Evolutionary conservation across 169 alveolate genomes (phyloP), one percentile per base, ranked within the genome.

Genomic region (Eimeria maxima): DNA sequence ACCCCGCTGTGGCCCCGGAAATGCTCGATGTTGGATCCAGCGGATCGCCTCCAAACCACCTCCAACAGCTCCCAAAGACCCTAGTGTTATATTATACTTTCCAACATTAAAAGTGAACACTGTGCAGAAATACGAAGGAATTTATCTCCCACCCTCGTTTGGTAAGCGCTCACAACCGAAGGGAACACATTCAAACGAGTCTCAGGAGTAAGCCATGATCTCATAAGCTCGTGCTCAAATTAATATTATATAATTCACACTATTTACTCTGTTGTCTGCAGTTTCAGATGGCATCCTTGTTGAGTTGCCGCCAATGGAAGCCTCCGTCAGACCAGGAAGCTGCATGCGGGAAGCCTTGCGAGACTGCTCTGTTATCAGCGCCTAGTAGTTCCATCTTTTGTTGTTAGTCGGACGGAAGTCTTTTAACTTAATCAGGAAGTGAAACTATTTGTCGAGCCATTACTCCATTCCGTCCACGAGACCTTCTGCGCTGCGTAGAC

Each of bases 261-360:
- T 63, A 63, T 63, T 22, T 18, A 24, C 4, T 24, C 2, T 63
- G 4, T 63, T 24, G 42, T 4, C 73, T 63, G 73, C 42, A 4
- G 29, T 11, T 8, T 18, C n/a, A 18, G 29, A 24, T 22, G 73
- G 4, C 73, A 63, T 4, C 18, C 73, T 29, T 18, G 20, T 38
- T 63, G 73, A 24, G 20, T 38, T 8, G 16, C 67, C 5, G 67
- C 67, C 67, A 24, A 27, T 73, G 83, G 83, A 73, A 73, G 83
- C 83, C 83, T 13, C 83, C 11, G 24, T 27, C 3, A 73, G 55
- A 20, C 53, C 50, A 73, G 83, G 83, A 38, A 73, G 53, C 53
- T 73, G 83, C 83, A 73, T 73, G 83, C 83, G 55, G 53, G 83
- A 73, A 73, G 83, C 55, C 83, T 42, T 73, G 50, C 53, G 83